Percentiles rank a stretch among this genome's conserved stretches.
Evolutionary conservation across 139 green algal species (phyloP).

Genomic region (Dunaliella primolecta): DNA sequence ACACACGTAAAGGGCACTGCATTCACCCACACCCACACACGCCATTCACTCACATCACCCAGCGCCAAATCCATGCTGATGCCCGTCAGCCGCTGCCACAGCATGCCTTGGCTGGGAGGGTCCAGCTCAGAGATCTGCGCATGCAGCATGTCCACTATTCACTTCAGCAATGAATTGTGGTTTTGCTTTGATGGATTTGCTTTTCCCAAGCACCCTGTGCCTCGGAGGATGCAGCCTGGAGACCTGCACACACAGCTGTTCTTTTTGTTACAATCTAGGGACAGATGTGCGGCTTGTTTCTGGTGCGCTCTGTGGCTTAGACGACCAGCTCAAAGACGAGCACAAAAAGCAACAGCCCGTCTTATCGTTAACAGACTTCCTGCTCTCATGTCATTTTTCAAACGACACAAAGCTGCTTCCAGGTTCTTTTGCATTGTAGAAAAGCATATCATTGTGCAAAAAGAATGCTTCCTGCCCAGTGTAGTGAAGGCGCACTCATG

Average conservation of each 20-base stretch:
- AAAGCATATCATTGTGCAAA: too few relatives aligned
- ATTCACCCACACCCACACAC: too few relatives aligned
- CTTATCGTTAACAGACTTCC: neutral
- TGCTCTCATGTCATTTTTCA: neutral
- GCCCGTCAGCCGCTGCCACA: constrained; percentile 38
- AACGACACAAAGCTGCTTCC: neutral
- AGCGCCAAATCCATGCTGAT: constrained; percentile 52
- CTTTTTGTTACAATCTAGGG: neutral
- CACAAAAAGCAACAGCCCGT: neutral
- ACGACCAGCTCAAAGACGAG: neutral
- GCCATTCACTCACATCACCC: constrained; percentile 10
- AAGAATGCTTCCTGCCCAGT: too few relatives aligned
- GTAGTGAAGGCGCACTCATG: too few relatives aligned
- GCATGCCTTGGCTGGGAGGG: constrained; percentile 36
- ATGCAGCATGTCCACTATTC: neutral
- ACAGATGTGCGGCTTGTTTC: neutral
- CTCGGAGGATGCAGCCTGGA: neutral
- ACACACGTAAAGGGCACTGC: too few relatives aligned
- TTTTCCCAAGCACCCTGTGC: neutral
- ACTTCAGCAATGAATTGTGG: neutral
- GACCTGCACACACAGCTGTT: neutral
- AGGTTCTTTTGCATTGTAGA: too few relatives aligned
- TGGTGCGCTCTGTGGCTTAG: neutral
- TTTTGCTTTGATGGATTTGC: too few relatives aligned
- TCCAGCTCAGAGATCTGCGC: constrained; percentile 36